Conservation (phyloP, 129 eudicot genomes). For the Saposhnikovia divaricata region DNA sequence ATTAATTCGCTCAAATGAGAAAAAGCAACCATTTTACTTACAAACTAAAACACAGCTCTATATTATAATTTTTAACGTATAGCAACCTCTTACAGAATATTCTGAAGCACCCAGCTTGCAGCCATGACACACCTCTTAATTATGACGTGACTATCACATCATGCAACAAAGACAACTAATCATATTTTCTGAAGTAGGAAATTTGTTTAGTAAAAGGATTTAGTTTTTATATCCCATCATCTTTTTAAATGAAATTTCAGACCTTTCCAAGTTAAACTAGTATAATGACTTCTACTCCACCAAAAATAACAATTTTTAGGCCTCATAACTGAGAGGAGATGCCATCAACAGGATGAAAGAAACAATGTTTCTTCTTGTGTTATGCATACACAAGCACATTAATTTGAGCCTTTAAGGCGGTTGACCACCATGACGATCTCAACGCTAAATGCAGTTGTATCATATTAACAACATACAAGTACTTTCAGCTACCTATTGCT, state of each 20-base stretch:
- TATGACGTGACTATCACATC: neutral
- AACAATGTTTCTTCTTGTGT: neutral
- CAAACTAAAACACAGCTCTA: neutral
- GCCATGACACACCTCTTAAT: neutral
- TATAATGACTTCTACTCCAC: neutral
- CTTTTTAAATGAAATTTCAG: neutral
- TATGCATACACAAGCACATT: neutral
- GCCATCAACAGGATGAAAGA: neutral
- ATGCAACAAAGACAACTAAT: neutral
- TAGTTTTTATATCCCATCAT: neutral
- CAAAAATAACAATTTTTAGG: neutral
- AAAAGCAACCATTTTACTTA: neutral
- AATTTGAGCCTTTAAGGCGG: neutral
- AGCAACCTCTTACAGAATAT: neutral
- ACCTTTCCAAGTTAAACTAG: neutral
- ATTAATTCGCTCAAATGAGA: neutral
- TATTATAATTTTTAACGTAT: neutral
- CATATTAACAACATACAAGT: neutral
- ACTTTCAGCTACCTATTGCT: conserved; percentile 52
- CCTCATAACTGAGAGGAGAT: neutral
- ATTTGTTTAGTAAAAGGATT: neutral
- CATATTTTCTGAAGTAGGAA: neutral
- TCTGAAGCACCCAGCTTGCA: neutral
- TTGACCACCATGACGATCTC: neutral
- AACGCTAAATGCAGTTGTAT: neutral